A percentile compares a stretch with the other conserved stretches of the same genome.
Evolutionary conservation across 2,329 filamentous ascomycete species (phyloP).

Genomic region (Juglanconis oblonga): DNA sequence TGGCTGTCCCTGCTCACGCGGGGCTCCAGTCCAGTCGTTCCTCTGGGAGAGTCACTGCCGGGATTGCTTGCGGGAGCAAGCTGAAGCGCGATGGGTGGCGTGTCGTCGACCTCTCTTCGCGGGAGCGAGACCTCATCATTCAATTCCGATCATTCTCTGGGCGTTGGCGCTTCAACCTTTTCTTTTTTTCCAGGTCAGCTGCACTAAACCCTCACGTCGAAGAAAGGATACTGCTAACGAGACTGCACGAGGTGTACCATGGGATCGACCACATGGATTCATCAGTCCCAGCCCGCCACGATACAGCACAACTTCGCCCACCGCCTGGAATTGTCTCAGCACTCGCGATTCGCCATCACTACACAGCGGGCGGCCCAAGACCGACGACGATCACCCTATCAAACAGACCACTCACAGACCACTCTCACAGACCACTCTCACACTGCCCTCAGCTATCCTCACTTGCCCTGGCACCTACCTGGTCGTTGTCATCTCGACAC

Average conservation of each 20-base stretch:
- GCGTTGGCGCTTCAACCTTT: constrained; percentile 28
- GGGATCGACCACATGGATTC: background rate
- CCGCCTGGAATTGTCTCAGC: too few species aligned
- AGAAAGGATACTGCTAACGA: constrained; percentile 29
- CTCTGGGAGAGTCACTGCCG: constrained; percentile 27
- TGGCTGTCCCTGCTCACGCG: constrained; percentile 19
- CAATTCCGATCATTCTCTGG: constrained; percentile 33
- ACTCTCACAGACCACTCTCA: too few species aligned
- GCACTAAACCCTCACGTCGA: background rate
- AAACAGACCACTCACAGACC: too few species aligned
- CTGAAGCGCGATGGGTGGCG: constrained; percentile 33
- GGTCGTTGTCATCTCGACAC: too few species aligned
- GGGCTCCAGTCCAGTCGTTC: constrained; percentile 21
- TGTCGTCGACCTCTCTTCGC: constrained; percentile 21
- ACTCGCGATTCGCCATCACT: too few species aligned
- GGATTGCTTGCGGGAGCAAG: constrained; percentile 28
- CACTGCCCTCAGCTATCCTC: too few species aligned
- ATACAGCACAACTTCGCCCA: background rate
- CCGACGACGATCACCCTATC: too few species aligned
- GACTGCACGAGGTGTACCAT: background rate
- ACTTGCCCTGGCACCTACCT: too few species aligned
- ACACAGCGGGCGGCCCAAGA: too few species aligned
- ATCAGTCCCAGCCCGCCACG: too few species aligned
- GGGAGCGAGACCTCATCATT: constrained; percentile 23
- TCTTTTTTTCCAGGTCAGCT: constrained; percentile 25